Evolutionary conservation across 179 eudicot genomes (phyloP).

Genomic region (Beta macrorhiza): DNA sequence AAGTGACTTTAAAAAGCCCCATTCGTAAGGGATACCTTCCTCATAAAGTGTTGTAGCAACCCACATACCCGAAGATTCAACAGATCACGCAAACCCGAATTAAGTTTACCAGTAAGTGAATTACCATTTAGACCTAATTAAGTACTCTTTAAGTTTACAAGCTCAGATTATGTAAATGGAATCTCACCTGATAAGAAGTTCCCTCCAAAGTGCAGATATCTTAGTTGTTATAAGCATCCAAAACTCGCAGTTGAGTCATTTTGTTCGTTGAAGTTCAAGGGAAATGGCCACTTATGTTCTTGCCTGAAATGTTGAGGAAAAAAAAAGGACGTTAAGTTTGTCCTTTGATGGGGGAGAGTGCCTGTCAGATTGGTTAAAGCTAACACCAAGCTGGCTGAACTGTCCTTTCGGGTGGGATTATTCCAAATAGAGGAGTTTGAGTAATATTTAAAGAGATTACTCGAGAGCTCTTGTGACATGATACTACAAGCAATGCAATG

Average conservation of each 20-base stretch:
- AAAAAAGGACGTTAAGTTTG: constrained; percentile 42
- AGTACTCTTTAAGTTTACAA: constrained; percentile 30
- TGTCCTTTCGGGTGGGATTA: constrained; percentile 53
- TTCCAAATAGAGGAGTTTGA: constrained; percentile 41
- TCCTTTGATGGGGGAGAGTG: constrained; percentile 39
- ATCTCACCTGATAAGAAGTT: constrained; percentile 60
- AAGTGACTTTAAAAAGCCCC: constrained; percentile 45
- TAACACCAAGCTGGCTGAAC: constrained; percentile 45
- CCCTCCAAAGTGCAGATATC: constrained; percentile 50
- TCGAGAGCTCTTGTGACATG: constrained; percentile 38
- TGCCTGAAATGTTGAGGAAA: constrained; percentile 52
- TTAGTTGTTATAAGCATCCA: constrained; percentile 56
- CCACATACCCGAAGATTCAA: constrained; percentile 41
- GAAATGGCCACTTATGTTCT: constrained; percentile 37
- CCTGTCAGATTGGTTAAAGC: constrained; percentile 46
- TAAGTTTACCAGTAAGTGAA: constrained; percentile 50
- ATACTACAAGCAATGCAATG: constrained; percentile 48
- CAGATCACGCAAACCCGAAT: constrained; percentile 42
- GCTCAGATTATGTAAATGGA: constrained; percentile 45
- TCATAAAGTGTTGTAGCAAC: constrained; percentile 44
- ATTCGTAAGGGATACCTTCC: constrained; percentile 65
- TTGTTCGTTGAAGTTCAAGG: constrained; percentile 28
- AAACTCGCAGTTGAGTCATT: constrained; percentile 38
- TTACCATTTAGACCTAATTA: constrained; percentile 55
- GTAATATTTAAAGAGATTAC: constrained; percentile 49